Evolutionary conservation across 371 early-diverging fungal species (phyloP).

Genomic region (Dipsacomyces acuminosporus): DNA sequence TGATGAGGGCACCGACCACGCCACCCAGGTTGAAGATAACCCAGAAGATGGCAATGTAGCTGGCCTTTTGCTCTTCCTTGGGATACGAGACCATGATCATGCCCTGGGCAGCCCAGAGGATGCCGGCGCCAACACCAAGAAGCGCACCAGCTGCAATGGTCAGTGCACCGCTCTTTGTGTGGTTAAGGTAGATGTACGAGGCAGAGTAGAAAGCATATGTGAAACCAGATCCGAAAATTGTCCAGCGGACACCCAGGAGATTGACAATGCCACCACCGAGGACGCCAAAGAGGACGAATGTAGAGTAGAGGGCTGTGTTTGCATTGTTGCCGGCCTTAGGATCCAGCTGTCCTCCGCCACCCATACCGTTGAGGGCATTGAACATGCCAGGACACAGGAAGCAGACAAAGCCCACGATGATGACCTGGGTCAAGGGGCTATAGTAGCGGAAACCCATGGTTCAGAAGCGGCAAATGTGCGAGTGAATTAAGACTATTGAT

Average conservation of each 20-base stretch:
- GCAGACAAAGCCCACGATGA: conserved; percentile 67
- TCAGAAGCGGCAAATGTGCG: too few relatives aligned
- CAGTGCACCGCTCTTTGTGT: conserved; percentile 17
- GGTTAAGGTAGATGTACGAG: conserved; percentile 47
- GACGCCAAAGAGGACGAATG: conserved; percentile 65
- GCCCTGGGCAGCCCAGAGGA: conserved; percentile 67
- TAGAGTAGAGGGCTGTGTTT: conserved; percentile 60
- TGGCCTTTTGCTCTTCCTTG: conserved; percentile 62
- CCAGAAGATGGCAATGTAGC: conserved; percentile 73
- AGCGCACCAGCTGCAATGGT: conserved; percentile 45
- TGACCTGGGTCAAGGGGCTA: conserved; percentile 59
- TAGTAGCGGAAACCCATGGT: conserved; percentile 58
- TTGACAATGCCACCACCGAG: conserved; percentile 49
- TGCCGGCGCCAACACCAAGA: conserved; percentile 47
- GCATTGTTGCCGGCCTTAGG: conserved; percentile 58
- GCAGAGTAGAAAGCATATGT: conserved; percentile 51
- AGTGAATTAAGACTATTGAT: background rate
- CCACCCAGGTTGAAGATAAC: conserved; percentile 72
- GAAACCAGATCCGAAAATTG: conserved; percentile 46
- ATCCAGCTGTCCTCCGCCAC: conserved; percentile 66
- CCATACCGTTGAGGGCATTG: conserved; percentile 67
- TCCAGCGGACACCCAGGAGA: conserved; percentile 46
- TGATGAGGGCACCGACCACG: conserved; percentile 64
- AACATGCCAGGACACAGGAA: conserved; percentile 82
- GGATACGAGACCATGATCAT: conserved; percentile 76